These are phyloP conservation scores for Mallotus repandus DNA, from an alignment of 441 rosid species.

Conservation along the genomic window DNA sequence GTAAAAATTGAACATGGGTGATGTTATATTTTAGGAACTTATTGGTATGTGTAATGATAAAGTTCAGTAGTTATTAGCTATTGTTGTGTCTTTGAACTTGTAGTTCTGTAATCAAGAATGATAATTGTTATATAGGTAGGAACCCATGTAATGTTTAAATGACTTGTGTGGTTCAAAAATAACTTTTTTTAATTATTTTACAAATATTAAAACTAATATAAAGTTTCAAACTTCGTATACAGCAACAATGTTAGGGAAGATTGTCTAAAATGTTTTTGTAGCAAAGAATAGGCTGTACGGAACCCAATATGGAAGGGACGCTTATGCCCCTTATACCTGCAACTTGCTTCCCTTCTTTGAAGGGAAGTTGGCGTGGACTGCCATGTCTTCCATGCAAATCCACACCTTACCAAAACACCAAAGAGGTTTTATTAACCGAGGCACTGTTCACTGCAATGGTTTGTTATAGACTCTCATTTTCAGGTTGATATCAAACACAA, in stretches of 20 bases:
- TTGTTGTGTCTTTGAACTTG: too few species aligned
- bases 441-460: slow-evolving; percentile 80
- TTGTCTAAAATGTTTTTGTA: slow-evolving; percentile 75
- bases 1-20: too few species aligned
- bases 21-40: too few species aligned
- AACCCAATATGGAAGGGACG: slow-evolving; percentile 56
- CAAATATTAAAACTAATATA: slow-evolving; percentile 34
- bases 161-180: too few species aligned
- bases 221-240: slow-evolving; percentile 50
- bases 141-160: too few species aligned
- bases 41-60: too few species aligned
- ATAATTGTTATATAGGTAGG: too few species aligned
- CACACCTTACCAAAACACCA: slow-evolving; percentile 49
- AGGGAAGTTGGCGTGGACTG: slow-evolving; percentile 81
- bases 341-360: slow-evolving; percentile 62
- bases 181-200: neutral
- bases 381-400: slow-evolving; percentile 70
- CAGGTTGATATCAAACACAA: slow-evolving; percentile 43
- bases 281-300: slow-evolving; percentile 71
- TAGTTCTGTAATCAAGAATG: too few species aligned
- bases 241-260: slow-evolving; percentile 81
- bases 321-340: slow-evolving; percentile 52
- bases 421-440: slow-evolving; percentile 56
- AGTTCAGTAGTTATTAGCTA: too few species aligned
- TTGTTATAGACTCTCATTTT: slow-evolving; percentile 78